These are phyloP conservation scores for Colletotrichum sp. DNA, from an alignment of 2,329 filamentous ascomycete species.

Conservation along the genomic window DNA sequence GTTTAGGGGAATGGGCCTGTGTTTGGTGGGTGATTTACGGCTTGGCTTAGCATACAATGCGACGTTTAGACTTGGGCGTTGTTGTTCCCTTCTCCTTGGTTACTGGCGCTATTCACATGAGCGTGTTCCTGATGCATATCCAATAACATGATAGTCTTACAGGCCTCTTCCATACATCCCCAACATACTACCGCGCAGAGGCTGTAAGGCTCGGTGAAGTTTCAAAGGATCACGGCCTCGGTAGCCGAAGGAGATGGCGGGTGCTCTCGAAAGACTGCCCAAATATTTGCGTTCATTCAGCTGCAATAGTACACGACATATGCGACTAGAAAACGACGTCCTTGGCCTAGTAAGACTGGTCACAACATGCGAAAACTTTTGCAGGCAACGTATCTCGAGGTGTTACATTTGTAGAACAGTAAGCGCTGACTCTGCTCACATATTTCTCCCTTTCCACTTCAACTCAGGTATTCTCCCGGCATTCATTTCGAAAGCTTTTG, in stretches of 20 bases:
- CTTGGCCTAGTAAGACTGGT: neutral
- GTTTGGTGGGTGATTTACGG: neutral
- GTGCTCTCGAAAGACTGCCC: neutral
- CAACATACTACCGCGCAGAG: neutral
- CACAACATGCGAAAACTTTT: neutral
- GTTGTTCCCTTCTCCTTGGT: neutral
- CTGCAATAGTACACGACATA: neutral
- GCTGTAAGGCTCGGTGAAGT: neutral
- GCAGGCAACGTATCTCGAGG: neutral
- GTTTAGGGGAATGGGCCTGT: constrained; percentile 32
- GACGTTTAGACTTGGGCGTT: neutral
- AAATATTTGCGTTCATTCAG: neutral
- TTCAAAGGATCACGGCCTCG: neutral
- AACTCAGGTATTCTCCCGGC: no score
- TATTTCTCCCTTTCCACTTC: no score
- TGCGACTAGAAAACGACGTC: neutral
- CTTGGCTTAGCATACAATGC: neutral
- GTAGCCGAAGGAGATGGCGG: neutral
- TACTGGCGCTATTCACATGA: neutral
- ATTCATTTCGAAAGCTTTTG: no score
- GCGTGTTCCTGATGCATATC: neutral
- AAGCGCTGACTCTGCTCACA: neutral
- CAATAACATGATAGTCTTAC: neutral
- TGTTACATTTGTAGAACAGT: neutral
- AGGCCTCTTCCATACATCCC: neutral